These are phyloP conservation scores for Phytophthora lateralis DNA, from an alignment of 352 stramenopile genomes.

Conservation along the genomic window DNA sequence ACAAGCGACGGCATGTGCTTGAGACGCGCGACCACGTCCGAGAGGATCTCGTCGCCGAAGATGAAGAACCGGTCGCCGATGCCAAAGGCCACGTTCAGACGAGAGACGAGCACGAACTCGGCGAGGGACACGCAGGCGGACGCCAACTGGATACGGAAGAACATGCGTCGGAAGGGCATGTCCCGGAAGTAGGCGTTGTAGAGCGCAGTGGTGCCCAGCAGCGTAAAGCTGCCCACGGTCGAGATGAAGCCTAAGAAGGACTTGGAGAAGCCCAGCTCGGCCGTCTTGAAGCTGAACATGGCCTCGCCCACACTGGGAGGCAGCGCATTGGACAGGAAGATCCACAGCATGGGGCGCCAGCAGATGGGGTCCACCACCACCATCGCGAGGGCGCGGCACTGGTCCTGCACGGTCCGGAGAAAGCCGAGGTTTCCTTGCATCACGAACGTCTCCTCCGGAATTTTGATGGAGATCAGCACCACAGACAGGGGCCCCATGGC, in stretches of 20 bases:
- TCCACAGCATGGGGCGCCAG: constrained; percentile 82
- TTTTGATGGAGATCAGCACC: constrained; percentile 62
- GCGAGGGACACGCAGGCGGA: constrained; percentile 68
- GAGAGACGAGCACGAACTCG: constrained; percentile 75
- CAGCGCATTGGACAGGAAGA: constrained; percentile 81
- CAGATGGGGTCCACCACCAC: constrained; percentile 77
- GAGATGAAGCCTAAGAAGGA: constrained; percentile 85
- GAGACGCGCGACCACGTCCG: constrained; percentile 77
- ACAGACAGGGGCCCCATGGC: constrained; percentile 71
- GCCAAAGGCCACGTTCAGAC: constrained; percentile 64
- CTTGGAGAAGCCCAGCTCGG: constrained; percentile 74
- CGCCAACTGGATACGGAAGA: constrained; percentile 75
- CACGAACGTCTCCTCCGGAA: constrained; percentile 60
- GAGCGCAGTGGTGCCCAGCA: constrained; percentile 69
- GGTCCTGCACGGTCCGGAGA: constrained; percentile 50
- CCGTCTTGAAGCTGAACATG: constrained; percentile 88
- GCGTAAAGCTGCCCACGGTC: constrained; percentile 69
- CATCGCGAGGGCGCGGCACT: constrained; percentile 55
- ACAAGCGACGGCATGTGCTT: constrained; percentile 95
- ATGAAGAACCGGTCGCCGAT: constrained; percentile 80
- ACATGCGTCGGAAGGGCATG: constrained; percentile 79
- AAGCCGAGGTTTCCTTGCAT: constrained; percentile 39
- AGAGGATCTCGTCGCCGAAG: constrained; percentile 83
- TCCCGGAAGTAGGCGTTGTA: constrained; percentile 86
- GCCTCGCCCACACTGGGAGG: constrained; percentile 73